Percentiles rank a stretch among this genome's conserved stretches.
phyloP scores from a whole-genome alignment of 768 basidiomycete species.

The Rhizopogon salebrosus region DNA sequence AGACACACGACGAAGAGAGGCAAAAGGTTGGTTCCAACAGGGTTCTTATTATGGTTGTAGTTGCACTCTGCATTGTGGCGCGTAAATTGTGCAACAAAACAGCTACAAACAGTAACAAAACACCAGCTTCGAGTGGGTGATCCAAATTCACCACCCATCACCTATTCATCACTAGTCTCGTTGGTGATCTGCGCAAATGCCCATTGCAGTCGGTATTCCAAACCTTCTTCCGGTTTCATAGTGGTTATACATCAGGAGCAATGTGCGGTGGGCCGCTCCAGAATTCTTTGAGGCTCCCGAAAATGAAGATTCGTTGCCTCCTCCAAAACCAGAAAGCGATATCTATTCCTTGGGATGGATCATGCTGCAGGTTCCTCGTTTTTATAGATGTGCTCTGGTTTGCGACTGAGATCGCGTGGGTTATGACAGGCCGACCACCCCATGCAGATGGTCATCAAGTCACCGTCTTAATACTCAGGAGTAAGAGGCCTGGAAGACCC shows the following conservation, averaged over 20 bases:
- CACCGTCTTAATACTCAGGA: constrained; percentile 14
- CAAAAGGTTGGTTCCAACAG: too few species aligned
- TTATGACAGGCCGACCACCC: constrained; percentile 1
- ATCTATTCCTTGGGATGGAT: constrained; percentile 1
- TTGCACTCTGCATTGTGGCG: too few species aligned
- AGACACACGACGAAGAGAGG: too few species aligned
- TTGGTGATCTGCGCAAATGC: too few species aligned
- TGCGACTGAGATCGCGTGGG: neutral
- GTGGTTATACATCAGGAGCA: neutral
- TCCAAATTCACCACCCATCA: too few species aligned
- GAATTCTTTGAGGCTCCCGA: neutral
- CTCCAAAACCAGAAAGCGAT: neutral
- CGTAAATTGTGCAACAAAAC: too few species aligned
- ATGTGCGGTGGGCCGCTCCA: neutral
- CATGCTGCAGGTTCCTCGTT: neutral
- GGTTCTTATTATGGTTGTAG: too few species aligned
- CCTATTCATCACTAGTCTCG: too few species aligned
- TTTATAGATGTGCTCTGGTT: neutral
- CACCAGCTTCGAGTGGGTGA: too few species aligned
- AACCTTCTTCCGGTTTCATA: too few species aligned
- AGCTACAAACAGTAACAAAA: too few species aligned
- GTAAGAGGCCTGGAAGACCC: constrained; percentile 6
- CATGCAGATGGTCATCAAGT: constrained; percentile 10
- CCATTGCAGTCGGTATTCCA: too few species aligned
- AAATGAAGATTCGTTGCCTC: neutral